Percentiles rank a stretch among this genome's conserved stretches.
These are phyloP conservation scores for Melanogaster broomeanus DNA, from an alignment of 768 basidiomycete species.

Conservation along the genomic window DNA sequence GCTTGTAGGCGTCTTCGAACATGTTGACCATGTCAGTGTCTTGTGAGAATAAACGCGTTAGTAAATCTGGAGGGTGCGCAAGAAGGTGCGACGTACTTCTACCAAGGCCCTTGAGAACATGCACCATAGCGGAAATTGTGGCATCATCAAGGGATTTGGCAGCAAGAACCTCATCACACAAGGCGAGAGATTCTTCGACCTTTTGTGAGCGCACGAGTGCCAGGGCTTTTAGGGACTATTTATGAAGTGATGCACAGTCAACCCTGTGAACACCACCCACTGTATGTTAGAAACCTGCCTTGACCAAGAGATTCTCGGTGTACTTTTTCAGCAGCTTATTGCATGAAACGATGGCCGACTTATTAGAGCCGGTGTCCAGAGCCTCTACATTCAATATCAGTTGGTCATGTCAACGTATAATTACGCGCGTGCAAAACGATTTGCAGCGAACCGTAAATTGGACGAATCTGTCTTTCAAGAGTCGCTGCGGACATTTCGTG, in stretches of 20 bases:
- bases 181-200: slow-evolving; percentile 75
- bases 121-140: slow-evolving; percentile 79
- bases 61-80: not conserved
- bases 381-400: slow-evolving; percentile 55
- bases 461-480: slow-evolving; percentile 80
- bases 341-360: slow-evolving; percentile 81
- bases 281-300: slow-evolving; percentile 41
- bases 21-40: slow-evolving; percentile 81
- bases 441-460: slow-evolving; percentile 69
- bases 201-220: slow-evolving; percentile 84
- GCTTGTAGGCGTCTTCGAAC: slow-evolving; percentile 86
- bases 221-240: slow-evolving; percentile 79
- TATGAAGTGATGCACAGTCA: slow-evolving; percentile 12
- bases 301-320: slow-evolving; percentile 69
- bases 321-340: slow-evolving; percentile 89
- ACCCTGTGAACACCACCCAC: not conserved
- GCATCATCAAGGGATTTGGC: slow-evolving; percentile 72
- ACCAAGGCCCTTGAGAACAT: slow-evolving; percentile 77
- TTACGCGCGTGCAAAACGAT: not conserved
- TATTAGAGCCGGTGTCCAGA: slow-evolving; percentile 83
- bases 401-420: not conserved
- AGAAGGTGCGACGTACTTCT: slow-evolving; percentile 44
- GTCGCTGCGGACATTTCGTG: slow-evolving; percentile 53
- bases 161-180: slow-evolving; percentile 81
- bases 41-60: slow-evolving; percentile 17